Percentiles rank a stretch among this genome's conserved stretches.
Conservation (phyloP, 1,139 yeast species). For the Hanseniaspora sp. region DNA sequence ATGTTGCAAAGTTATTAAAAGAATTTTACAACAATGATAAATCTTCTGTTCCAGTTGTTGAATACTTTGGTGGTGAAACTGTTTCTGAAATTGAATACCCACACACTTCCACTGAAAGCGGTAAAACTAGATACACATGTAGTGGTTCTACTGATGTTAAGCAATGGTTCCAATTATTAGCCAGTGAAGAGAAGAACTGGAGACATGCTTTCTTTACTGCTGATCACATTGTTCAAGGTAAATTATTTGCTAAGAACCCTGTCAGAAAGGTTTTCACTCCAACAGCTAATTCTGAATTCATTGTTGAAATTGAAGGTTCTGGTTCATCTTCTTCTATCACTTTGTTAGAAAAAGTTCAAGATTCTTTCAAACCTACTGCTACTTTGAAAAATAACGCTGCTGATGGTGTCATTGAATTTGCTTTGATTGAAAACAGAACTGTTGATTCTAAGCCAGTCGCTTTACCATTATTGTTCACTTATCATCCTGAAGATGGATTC, state of each 20-base stretch:
- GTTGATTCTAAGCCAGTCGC: conserved; percentile 63
- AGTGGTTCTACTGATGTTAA: conserved; percentile 43
- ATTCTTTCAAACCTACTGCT: conserved; percentile 60
- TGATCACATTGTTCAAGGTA: conserved; percentile 73
- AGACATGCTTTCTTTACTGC: conserved; percentile 79
- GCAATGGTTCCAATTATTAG: conserved; percentile 70
- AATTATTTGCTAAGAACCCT: conserved; percentile 68
- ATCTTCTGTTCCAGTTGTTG: conserved; percentile 70
- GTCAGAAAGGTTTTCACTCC: conserved; percentile 74
- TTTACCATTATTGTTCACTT: conserved; percentile 66
- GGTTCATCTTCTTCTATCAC: conserved; percentile 43
- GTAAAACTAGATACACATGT: conserved; percentile 38
- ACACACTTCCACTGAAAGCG: conserved; percentile 26
- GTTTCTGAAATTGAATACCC: conserved; percentile 36
- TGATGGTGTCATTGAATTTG: conserved; percentile 44
- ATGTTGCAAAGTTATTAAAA: conserved; percentile 54
- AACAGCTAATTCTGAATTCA: conserved; percentile 33
- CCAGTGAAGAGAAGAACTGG: conserved; percentile 76
- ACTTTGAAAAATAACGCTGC: conserved; percentile 43
- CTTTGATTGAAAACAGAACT: conserved; percentile 81
- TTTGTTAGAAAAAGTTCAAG: conserved; percentile 61
- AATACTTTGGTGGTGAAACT: conserved; percentile 68
- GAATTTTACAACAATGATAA: conserved; percentile 64
- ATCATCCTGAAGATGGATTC: conserved; percentile 76
- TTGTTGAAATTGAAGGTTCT: conserved; percentile 51